Conservation (phyloP, 1,284 basidiomycete genomes). For the Earliella scabrosa region DNA sequence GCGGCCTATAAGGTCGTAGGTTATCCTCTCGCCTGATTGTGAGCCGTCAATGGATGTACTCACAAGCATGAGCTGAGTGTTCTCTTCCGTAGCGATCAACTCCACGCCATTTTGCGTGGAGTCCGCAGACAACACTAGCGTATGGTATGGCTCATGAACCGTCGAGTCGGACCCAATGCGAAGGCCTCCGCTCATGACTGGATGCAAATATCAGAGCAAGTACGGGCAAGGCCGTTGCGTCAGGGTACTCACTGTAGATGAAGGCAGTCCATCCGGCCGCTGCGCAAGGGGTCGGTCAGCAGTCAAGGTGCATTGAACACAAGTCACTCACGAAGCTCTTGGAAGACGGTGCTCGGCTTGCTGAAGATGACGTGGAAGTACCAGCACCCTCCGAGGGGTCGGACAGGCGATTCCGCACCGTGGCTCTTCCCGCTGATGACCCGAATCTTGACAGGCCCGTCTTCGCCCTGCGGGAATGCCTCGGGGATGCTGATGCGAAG, state of each 20-base stretch:
- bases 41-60: constrained; percentile 22
- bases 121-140: constrained; percentile 73
- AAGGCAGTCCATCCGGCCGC: constrained; percentile 84
- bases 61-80: constrained; percentile 76
- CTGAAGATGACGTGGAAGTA: constrained; percentile 85
- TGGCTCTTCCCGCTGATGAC: constrained; percentile 91
- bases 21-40: background rate
- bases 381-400: constrained; percentile 92
- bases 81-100: constrained; percentile 57
- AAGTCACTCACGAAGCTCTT: constrained; percentile 73
- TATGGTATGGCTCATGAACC: constrained; percentile 68
- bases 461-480: constrained; percentile 71
- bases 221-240: background rate
- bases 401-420: constrained; percentile 86
- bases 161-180: constrained; percentile 57
- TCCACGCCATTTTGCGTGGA: constrained; percentile 63
- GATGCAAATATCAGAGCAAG: background rate
- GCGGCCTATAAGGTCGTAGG: constrained; percentile 54
- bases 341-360: constrained; percentile 75
- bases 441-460: constrained; percentile 76
- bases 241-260: constrained; percentile 67
- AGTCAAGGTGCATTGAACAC: background rate
- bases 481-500: constrained; percentile 62
- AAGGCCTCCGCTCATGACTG: constrained; percentile 73
- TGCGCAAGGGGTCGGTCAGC: constrained; percentile 29